These are phyloP conservation scores for Priceomyces haplophilus DNA, from an alignment of 805 yeast species.

Conservation along the genomic window DNA sequence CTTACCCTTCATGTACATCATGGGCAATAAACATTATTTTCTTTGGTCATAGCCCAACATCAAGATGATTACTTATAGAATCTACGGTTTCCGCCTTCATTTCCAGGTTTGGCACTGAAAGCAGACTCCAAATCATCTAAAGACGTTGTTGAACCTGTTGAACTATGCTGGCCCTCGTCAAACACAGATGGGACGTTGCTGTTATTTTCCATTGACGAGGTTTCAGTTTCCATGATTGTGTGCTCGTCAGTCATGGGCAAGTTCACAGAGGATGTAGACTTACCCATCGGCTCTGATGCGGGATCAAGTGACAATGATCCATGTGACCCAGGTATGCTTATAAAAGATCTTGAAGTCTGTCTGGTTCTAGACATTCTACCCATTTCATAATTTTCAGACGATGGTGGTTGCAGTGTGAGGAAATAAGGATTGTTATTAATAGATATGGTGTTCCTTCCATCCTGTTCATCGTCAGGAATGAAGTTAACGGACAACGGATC, in stretches of 20 bases:
- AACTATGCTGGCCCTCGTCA: slow-evolving; percentile 25
- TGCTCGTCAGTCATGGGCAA: slow-evolving; percentile 7
- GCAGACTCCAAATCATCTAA: slow-evolving; percentile 25
- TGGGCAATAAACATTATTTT: too few relatives aligned
- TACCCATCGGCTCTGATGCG: slow-evolving; percentile 15
- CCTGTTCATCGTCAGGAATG: slow-evolving; percentile 10
- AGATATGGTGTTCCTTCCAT: slow-evolving; percentile 2
- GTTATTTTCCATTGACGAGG: slow-evolving; percentile 28
- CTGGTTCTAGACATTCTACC: slow-evolving; percentile 24
- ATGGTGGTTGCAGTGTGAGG: slow-evolving; percentile 5
- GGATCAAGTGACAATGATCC: slow-evolving; percentile 5
- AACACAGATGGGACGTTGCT: slow-evolving; percentile 41
- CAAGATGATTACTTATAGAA: too few relatives aligned
- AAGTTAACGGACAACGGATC: slow-evolving; percentile 29
- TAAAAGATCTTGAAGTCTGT: slow-evolving; percentile 22
- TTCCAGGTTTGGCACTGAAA: neutral
- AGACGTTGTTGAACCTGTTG: slow-evolving; percentile 34
- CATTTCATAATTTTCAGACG: slow-evolving; percentile 19
- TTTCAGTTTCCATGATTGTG: slow-evolving; percentile 16
- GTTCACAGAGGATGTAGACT: slow-evolving; percentile 12
- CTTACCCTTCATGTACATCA: too few relatives aligned
- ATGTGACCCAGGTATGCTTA: slow-evolving; percentile 8
- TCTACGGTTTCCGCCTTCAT: slow-evolving; percentile 1
- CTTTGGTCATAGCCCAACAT: too few relatives aligned
- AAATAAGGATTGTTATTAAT: slow-evolving; percentile 2